A percentile compares a stretch with the other conserved stretches of the same genome.
Evolutionary conservation across 2,329 filamentous ascomycete genomes (phyloP).

Genomic region (Amauroascus niger): DNA sequence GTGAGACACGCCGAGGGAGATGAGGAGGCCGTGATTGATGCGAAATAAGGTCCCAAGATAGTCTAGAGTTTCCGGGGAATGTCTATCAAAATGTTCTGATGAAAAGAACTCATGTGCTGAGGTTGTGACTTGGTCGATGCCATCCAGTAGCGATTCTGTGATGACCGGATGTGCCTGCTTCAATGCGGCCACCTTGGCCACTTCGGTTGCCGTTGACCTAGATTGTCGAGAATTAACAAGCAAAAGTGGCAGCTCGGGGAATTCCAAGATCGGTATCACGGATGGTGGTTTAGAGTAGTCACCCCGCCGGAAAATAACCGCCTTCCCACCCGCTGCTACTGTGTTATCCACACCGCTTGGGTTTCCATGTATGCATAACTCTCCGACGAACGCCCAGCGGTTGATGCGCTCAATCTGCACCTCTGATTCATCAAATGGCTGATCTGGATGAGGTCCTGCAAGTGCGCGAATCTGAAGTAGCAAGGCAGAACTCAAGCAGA

Average conservation of each 20-base stretch:
- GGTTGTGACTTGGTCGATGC: constrained; percentile 59
- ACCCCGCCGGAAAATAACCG: constrained; percentile 75
- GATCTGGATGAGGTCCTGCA: constrained; percentile 82
- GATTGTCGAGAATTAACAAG: constrained; percentile 81
- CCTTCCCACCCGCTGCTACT: constrained; percentile 85
- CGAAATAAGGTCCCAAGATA: constrained; percentile 79
- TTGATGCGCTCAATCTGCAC: constrained; percentile 92
- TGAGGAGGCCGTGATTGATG: constrained; percentile 85
- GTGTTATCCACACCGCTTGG: constrained; percentile 97
- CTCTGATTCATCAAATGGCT: constrained; percentile 76
- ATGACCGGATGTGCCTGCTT: constrained; percentile 64
- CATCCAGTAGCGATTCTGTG: constrained; percentile 69
- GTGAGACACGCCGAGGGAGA: constrained; percentile 88
- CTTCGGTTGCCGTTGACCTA: constrained; percentile 76
- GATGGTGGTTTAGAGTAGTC: constrained; percentile 68
- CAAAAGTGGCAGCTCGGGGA: constrained; percentile 83
- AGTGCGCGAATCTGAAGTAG: constrained; percentile 78
- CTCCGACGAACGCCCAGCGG: constrained; percentile 91
- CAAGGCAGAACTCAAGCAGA: constrained; percentile 68
- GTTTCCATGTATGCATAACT: constrained; percentile 96
- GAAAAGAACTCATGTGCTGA: constrained; percentile 48
- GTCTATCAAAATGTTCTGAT: constrained; percentile 57
- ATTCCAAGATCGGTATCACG: constrained; percentile 69
- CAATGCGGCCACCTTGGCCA: constrained; percentile 71
- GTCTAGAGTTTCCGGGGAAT: constrained; percentile 54